Evolutionary conservation across 331 rosid species (phyloP).

Genomic region (Prunus yedoensis): DNA sequence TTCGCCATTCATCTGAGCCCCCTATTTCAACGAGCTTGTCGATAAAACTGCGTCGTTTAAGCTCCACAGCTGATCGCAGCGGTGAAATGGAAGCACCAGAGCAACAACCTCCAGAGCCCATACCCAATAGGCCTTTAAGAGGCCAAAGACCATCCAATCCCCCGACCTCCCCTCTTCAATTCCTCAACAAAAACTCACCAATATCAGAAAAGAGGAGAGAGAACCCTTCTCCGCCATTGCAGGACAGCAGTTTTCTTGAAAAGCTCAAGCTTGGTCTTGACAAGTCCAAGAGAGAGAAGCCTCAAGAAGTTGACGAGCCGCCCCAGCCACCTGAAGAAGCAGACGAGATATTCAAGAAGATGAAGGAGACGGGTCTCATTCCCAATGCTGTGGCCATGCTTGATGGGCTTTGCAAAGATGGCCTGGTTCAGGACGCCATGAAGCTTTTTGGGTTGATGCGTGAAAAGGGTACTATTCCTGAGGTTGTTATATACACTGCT

Average conservation of each 20-base stretch:
- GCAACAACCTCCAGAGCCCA: constrained; percentile 39
- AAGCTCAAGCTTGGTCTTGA: constrained; percentile 58
- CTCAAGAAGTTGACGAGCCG: constrained; percentile 15
- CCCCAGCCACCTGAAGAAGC: constrained; percentile 58
- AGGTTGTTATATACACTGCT: constrained; percentile 83
- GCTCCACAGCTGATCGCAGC: constrained; percentile 37
- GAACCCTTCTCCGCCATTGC: constrained; percentile 15
- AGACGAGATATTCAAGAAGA: constrained; percentile 78
- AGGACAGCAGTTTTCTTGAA: constrained; percentile 61
- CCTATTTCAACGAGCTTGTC: constrained; percentile 9
- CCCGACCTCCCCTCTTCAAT: constrained; percentile 29
- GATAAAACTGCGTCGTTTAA: constrained; percentile 35
- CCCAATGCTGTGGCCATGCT: constrained; percentile 98
- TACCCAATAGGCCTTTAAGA: constrained; percentile 45
- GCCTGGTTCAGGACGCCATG: constrained; percentile 90
- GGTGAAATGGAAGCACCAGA: constrained; percentile 16
- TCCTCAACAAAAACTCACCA: constrained; percentile 25
- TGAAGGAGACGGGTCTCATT: constrained; percentile 92
- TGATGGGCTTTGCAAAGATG: constrained; percentile 92
- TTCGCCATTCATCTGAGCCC: constrained; percentile 23
- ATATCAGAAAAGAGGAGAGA: constrained; percentile 21
- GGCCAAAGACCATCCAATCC: constrained; percentile 21
- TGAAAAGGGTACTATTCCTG: constrained; percentile 90
- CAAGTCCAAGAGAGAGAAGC: constrained; percentile 29
- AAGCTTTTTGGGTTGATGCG: constrained; percentile 84